A percentile compares a stretch with the other conserved stretches of the same genome.
These are phyloP conservation scores for Xanthoparmelia taractica DNA, from an alignment of 495 filamentous ascomycete genomes.

Conservation along the genomic window DNA sequence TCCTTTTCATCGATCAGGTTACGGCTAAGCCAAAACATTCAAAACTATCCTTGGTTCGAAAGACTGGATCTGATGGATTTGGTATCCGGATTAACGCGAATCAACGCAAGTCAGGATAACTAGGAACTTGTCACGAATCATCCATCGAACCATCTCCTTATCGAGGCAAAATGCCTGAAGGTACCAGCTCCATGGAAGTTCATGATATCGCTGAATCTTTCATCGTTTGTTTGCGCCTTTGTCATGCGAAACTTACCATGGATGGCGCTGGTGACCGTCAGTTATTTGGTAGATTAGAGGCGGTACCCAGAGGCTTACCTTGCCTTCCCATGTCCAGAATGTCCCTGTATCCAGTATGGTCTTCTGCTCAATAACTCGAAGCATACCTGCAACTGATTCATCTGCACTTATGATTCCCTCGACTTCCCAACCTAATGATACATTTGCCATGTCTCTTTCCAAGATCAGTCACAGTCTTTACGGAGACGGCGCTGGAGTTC, in stretches of 20 bases:
- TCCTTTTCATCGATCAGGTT: too few species aligned
- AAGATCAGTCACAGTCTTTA: conserved; percentile 11
- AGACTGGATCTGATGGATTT: too few species aligned
- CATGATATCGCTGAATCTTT: neutral
- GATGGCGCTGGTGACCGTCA: conserved; percentile 11
- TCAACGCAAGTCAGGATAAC: neutral
- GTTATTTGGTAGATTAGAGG: neutral
- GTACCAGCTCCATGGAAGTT: neutral
- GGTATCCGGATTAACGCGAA: too few species aligned
- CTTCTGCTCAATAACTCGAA: conserved; percentile 44
- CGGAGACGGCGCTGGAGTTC: conserved; percentile 8
- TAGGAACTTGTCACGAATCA: neutral
- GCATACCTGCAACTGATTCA: conserved; percentile 44
- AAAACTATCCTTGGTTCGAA: too few species aligned
- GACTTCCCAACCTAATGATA: conserved; percentile 42
- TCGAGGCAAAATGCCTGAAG: neutral
- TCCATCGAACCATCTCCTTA: neutral
- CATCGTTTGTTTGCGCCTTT: neutral
- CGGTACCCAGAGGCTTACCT: conserved; percentile 25
- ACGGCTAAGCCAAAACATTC: neutral
- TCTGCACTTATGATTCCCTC: conserved; percentile 43
- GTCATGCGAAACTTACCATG: conserved; percentile 8
- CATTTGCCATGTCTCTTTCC: conserved; percentile 41
- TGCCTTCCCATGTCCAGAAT: conserved; percentile 50
- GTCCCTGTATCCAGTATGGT: conserved; percentile 41